Conservation (phyloP, 192 early-diverging fungal species). For the Lobosporangium transversale region DNA sequence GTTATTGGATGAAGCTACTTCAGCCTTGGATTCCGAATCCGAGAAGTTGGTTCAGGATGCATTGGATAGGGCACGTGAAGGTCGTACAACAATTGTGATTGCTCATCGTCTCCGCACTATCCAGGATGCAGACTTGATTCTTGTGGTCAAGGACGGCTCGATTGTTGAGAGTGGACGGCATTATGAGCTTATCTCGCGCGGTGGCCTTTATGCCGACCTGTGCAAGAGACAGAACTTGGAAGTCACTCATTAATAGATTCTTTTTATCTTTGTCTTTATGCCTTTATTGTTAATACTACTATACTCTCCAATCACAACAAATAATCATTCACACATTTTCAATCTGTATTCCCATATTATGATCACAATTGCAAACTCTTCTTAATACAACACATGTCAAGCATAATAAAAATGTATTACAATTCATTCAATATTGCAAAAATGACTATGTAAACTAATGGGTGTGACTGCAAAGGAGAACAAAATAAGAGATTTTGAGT, state of each 20-base stretch:
- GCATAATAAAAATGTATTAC: no score
- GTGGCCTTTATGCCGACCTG: constrained; percentile 69
- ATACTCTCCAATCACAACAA: no score
- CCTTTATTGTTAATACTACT: background rate
- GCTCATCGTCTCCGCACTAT: constrained; percentile 88
- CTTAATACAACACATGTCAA: no score
- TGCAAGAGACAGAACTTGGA: constrained; percentile 74
- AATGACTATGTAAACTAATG: no score
- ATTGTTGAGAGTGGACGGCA: constrained; percentile 82
- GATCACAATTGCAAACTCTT: background rate
- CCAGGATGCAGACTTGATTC: constrained; percentile 86
- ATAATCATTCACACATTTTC: no score
- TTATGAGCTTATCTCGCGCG: constrained; percentile 71
- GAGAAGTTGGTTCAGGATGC: constrained; percentile 85
- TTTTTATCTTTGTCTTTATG: background rate
- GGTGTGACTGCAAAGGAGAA: background rate
- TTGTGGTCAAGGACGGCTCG: constrained; percentile 78
- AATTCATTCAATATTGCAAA: no score
- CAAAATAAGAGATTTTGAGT: no score
- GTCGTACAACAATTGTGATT: constrained; percentile 81
- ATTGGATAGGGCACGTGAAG: constrained; percentile 72
- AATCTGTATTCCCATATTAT: no score
- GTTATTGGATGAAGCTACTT: constrained; percentile 88
- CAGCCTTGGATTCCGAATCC: constrained; percentile 82
- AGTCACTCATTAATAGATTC: constrained; percentile 43